Conservation (phyloP, 2,329 filamentous ascomycete genomes). For the Pseudophaeomoniella oleicola region DNA sequence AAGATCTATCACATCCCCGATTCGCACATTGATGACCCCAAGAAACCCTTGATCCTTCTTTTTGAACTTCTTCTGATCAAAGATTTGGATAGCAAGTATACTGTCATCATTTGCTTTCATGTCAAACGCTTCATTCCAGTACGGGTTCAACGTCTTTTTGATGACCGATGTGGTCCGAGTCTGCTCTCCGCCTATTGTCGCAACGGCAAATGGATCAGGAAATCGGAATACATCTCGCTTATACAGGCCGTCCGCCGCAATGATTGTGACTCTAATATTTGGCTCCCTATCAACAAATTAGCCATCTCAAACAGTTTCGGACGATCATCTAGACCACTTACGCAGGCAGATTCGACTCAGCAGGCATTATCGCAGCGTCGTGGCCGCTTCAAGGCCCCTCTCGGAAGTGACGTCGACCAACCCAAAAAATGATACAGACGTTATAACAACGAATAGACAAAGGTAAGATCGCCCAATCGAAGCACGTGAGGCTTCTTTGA, state of each 20-base stretch:
- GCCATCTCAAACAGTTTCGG: slow-evolving; percentile 20
- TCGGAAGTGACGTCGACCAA: background rate
- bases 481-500: too few species aligned
- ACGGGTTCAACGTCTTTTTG: slow-evolving; percentile 96
- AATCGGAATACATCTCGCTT: slow-evolving; percentile 99
- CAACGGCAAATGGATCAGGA: slow-evolving; percentile 93
- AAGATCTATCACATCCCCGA: slow-evolving; percentile 88
- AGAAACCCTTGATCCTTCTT: slow-evolving; percentile 99
- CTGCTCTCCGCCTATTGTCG: slow-evolving; percentile 93
- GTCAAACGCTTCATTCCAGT: slow-evolving; percentile 99
- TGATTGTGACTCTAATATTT: slow-evolving; percentile 91
- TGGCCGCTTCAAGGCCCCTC: background rate
- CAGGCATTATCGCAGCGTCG: background rate
- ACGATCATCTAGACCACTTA: slow-evolving; percentile 31
- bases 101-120: slow-evolving; percentile 95
- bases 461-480: too few species aligned
- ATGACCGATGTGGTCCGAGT: slow-evolving; percentile 96
- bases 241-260: slow-evolving; percentile 95
- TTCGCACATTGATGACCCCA: slow-evolving; percentile 90
- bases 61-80: slow-evolving; percentile 99
- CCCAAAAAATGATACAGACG: background rate
- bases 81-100: slow-evolving; percentile 94
- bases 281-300: slow-evolving; percentile 42
- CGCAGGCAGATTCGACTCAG: slow-evolving; percentile 47
- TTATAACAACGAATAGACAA: too few species aligned